Base-by-base conservation (phyloP, 495 filamentous ascomycete genomes). In the Pseudomonodictys pantanalensis region DNA sequence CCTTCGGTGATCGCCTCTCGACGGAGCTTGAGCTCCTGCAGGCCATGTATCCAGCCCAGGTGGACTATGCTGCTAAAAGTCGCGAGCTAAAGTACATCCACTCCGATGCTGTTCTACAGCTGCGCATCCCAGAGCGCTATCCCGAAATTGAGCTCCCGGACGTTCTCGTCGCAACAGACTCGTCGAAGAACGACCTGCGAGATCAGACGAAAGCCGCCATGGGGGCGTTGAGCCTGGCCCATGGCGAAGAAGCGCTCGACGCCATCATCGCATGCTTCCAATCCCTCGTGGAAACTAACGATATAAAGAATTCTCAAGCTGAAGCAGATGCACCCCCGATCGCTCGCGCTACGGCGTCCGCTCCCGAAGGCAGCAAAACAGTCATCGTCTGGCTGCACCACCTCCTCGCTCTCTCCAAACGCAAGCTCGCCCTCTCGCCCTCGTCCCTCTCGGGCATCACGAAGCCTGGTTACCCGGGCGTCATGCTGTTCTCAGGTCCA, bases 341-440 rank as follows among this genome's bases (percentile, higher is more conserved):
- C 32, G 28, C 29, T 30, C 11, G n/a, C n/a, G n/a, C n/a, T n/a
- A n/a, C 29, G 12, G 18, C 15, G 7, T 18, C 38, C 15, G 15
- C 18, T 1, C 24, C 6, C 22, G 57, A 66, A 23, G 38, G 24
- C 12, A 17, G 18, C 33, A 69, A 62, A 35, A 75, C 73, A 4
- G 61, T 73, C 22, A 64, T 74, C 38, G 67, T 74, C 42, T 74
- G 72, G 70, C 71, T 75, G 9, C 73, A 75, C 54, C 72, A 75
- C 60, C 61, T 74, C 17, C 70, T 75, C 42, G 69, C 71, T 24
- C 68, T 65, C 23, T 62, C 64, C 49, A 75, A 74, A 59, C 70
- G 73, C 22, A 75, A 75, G 51, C 69, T 65, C 23, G 68, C 68
- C 7, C 56, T 75, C 23, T 47, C 58, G 1, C 70, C 73, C 15